Conservation (phyloP, 2,329 filamentous ascomycete species). For the Stagonosporopsis vannaccii region DNA sequence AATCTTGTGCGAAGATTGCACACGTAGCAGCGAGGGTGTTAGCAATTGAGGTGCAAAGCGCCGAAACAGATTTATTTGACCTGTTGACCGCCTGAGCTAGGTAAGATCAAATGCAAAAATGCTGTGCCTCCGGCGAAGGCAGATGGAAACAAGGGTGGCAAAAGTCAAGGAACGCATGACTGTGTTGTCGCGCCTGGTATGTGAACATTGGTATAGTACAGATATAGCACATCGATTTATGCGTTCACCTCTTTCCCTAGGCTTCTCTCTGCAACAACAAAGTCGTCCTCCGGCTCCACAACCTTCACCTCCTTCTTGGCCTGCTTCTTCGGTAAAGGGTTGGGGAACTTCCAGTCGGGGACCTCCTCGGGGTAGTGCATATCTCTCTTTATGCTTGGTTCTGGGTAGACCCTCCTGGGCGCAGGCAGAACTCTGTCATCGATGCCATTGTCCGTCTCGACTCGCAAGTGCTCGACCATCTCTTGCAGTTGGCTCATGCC, state of each 20-base stretch:
- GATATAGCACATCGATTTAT: constrained; percentile 6
- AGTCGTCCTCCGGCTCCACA: constrained; percentile 13
- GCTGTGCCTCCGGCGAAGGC: neutral
- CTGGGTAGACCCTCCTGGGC: constrained; percentile 43
- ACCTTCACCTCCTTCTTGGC: constrained; percentile 11
- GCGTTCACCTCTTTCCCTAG: constrained; percentile 16
- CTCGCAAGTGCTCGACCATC: constrained; percentile 57
- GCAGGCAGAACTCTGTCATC: constrained; percentile 38
- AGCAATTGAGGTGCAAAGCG: neutral
- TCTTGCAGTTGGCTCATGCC: constrained; percentile 73
- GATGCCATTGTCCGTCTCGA: constrained; percentile 31
- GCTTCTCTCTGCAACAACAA: constrained; percentile 14
- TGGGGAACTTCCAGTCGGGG: constrained; percentile 33
- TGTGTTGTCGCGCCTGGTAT: constrained; percentile 3
- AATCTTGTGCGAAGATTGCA: no score
- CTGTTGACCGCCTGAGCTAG: neutral
- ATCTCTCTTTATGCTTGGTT: constrained; percentile 33
- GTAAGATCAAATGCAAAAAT: neutral
- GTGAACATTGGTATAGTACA: constrained; percentile 24
- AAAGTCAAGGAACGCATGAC: neutral
- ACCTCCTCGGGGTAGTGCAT: constrained; percentile 41
- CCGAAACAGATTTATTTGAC: neutral
- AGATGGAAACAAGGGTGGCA: neutral
- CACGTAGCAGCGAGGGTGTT: no score
- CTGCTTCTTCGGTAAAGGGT: constrained; percentile 21